phyloP scores from a whole-genome alignment of 164 flowering plant species.

The Piper longum region DNA sequence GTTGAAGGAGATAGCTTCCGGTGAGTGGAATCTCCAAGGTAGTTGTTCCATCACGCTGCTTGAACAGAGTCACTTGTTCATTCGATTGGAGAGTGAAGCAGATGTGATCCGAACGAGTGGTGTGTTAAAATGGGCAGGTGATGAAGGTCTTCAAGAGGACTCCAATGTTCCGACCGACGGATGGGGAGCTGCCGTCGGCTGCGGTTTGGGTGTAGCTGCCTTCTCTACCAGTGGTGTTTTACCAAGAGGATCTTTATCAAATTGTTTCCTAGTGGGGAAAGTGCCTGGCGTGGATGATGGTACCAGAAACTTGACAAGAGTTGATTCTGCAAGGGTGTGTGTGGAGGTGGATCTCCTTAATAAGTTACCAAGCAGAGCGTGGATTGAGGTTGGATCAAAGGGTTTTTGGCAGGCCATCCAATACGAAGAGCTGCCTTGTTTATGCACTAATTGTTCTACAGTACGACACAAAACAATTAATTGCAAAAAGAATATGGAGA shows the following conservation, averaged over 20 bases:
- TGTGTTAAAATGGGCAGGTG: not conserved
- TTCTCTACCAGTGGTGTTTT: not conserved
- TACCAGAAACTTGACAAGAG: not conserved
- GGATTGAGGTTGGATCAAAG: not conserved
- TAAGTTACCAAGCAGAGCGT: not conserved
- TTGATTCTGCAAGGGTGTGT: not conserved
- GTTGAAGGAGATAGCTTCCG: not conserved
- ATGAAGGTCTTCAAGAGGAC: conserved; percentile 3
- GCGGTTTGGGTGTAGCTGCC: conserved; percentile 1
- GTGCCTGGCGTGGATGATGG: conserved; percentile 1
- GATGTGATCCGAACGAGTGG: not conserved
- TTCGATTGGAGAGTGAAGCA: not conserved
- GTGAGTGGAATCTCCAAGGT: not conserved
- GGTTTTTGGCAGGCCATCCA: not conserved
- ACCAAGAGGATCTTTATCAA: not conserved
- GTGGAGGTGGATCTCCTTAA: conserved; percentile 3
- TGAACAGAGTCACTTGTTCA: not conserved
- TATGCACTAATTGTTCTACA: not conserved
- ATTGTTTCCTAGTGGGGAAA: not conserved
- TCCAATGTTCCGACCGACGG: not conserved
- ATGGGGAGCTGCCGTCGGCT: not conserved
- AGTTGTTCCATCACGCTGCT: not conserved
- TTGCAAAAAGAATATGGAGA: not conserved
- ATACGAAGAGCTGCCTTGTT: conserved; percentile 1
- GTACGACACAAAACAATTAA: not conserved